Evolutionary conservation across 1,284 basidiomycete species (phyloP).

Genomic region (Ustilago loliicola): DNA sequence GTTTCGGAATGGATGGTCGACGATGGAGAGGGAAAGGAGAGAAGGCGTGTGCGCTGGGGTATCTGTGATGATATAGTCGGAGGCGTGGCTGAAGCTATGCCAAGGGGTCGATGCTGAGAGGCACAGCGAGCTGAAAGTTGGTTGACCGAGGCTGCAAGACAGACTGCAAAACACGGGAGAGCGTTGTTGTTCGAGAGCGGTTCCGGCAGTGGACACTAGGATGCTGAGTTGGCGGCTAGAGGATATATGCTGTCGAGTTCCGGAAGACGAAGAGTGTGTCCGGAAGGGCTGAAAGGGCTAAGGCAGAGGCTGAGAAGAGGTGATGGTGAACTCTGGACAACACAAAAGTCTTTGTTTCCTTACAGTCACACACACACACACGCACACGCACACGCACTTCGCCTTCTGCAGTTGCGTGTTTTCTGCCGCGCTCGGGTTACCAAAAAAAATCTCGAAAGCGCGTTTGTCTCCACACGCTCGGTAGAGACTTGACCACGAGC

Average conservation of each 20-base stretch:
- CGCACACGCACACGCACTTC: slow-evolving; percentile 10
- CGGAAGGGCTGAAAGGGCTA: slow-evolving; percentile 12
- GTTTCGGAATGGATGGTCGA: background rate
- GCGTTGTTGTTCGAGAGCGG: background rate
- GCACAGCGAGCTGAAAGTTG: background rate
- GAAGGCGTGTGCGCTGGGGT: background rate
- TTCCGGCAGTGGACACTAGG: background rate
- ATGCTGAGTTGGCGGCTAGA: background rate
- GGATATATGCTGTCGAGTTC: slow-evolving; percentile 3
- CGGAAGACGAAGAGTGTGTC: slow-evolving; percentile 3
- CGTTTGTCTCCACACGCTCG: slow-evolving; percentile 19
- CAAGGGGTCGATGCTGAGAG: background rate
- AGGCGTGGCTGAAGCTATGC: background rate
- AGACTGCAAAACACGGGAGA: background rate
- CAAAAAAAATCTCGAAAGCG: slow-evolving; percentile 7
- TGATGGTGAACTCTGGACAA: slow-evolving; percentile 33
- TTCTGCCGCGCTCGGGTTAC: slow-evolving; percentile 16
- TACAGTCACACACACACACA: slow-evolving; percentile 12
- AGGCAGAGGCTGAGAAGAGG: slow-evolving; percentile 17
- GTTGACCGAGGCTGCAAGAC: background rate
- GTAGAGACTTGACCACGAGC: slow-evolving; percentile 1
- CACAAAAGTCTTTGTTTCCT: slow-evolving; percentile 20
- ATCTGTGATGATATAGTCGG: slow-evolving; percentile 22
- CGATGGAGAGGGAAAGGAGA: background rate
- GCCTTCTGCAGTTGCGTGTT: slow-evolving; percentile 1